Base-by-base conservation (phyloP, 768 basidiomycete genomes). In the Asterophora lycoperdoides region DNA sequence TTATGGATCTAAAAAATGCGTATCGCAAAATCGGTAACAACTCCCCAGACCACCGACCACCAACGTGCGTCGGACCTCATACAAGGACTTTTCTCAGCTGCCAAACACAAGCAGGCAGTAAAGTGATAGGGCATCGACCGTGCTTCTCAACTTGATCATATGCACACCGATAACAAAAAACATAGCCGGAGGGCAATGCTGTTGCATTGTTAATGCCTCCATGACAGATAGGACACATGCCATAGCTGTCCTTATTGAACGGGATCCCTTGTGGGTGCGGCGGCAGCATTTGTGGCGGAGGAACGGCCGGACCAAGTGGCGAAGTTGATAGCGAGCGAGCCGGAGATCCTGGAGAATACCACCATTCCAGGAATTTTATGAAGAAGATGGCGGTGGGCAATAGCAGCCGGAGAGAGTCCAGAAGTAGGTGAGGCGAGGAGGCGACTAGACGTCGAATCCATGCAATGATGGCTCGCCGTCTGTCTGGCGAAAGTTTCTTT, bases 331-430 rank as follows among this genome's bases (percentile, higher is more conserved):
- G 68, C n/a, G 81, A 80, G 34, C 83, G 80, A 14, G 88, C 89
- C 3, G 88, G 93, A 9, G 91, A 96, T 37, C 79, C 78, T 17
- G 96, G 93, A 4, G 93, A 94, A 62, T 98, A 98, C 93, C 95
- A 99, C 93, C 96, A 99, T 68, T 98, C 93, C 39, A 96, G 74
- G 68, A 98, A 94, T 67, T 93, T 95, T 72, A 99, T 75, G 63
- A 91, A 89, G 67, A 99, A 95, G 50, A 99, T 93, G 35, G 87
- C 86, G 15, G 85, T 88, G 13, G 91, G 95, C 29, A 93, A 78
- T 39, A 90, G 74, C 40, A 89, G 69, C 51, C 84, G 80, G 33
- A 93, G 72, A 2, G 89, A 91, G 63, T 93, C 88, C 28, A 93
- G 74, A 8, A 88, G 57, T 36, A 84, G 65, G 41, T 74, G 78